A percentile compares a stretch with the other conserved stretches of the same genome.
Conservation (phyloP, 495 filamentous ascomycete species). For the Penicillium crystallinum region DNA sequence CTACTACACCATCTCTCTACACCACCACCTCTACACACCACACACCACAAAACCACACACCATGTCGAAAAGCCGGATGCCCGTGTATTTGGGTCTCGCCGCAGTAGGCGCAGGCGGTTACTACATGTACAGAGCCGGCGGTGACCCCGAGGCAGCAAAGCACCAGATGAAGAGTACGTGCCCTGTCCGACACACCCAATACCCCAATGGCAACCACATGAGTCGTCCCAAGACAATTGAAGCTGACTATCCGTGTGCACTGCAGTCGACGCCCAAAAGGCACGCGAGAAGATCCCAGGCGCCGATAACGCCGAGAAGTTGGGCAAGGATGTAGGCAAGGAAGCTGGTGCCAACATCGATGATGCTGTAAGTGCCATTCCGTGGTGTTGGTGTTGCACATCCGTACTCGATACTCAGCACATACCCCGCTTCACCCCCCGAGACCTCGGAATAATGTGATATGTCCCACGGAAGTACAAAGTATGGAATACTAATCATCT, state of each 20-base stretch:
- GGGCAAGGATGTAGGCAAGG: conserved; percentile 44
- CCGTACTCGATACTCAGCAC: neutral
- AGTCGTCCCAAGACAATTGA: conserved; percentile 6
- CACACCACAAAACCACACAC: conserved; percentile 8
- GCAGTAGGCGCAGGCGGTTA: conserved; percentile 71
- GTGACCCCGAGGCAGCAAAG: conserved; percentile 72
- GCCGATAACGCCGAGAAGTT: conserved; percentile 46
- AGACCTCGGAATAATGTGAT: neutral
- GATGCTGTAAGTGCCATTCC: conserved; percentile 43
- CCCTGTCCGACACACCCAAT: neutral
- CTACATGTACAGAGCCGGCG: conserved; percentile 88
- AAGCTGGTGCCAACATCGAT: conserved; percentile 52
- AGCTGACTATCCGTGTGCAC: neutral
- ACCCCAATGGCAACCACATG: neutral
- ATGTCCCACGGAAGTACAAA: neutral
- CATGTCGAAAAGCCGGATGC: conserved; percentile 49
- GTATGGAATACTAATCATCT: neutral
- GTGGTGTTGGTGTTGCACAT: neutral
- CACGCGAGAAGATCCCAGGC: conserved; percentile 58
- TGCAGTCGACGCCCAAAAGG: conserved; percentile 55
- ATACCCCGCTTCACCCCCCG: conserved; percentile 2
- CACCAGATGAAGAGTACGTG: conserved; percentile 73
- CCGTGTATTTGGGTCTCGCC: conserved; percentile 54
- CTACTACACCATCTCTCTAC: neutral
- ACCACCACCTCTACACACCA: no score